Evolutionary conservation across 2,329 filamentous ascomycete species (phyloP).

Genomic region (Ophiostoma pallidulum): DNA sequence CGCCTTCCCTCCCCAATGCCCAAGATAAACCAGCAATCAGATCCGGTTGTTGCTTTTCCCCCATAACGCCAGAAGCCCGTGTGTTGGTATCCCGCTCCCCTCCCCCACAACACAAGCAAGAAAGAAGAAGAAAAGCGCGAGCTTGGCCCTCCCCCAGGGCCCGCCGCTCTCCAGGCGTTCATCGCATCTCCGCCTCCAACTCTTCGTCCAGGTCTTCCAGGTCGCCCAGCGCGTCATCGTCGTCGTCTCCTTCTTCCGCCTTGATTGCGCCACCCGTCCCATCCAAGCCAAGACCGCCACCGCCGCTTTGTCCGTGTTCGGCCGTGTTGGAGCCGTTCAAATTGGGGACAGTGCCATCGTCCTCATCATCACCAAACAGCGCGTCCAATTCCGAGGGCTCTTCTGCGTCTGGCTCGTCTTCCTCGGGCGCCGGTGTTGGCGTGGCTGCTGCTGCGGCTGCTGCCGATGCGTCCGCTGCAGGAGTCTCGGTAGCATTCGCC

Average conservation of each 20-base stretch:
- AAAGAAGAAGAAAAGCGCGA: too few species aligned
- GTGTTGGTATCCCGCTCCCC: too few species aligned
- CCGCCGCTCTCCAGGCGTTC: too few species aligned
- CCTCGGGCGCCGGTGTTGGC: background rate
- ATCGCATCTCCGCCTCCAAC: background rate
- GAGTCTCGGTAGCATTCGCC: background rate
- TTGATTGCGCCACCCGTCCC: background rate
- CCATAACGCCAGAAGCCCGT: too few species aligned
- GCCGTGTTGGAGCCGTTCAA: too few species aligned
- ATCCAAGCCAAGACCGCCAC: too few species aligned
- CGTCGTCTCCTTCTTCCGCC: background rate
- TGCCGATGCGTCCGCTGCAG: background rate
- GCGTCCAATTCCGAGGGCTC: slow-evolving; percentile 4
- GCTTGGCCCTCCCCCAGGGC: too few species aligned
- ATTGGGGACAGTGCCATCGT: background rate
- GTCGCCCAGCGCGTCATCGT: background rate
- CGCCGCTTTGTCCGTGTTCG: too few species aligned
- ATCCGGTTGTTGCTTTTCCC: too few species aligned
- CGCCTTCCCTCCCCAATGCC: too few species aligned
- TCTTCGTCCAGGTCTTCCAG: background rate
- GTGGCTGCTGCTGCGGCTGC: background rate
- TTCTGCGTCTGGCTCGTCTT: slow-evolving; percentile 6
- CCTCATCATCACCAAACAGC: slow-evolving; percentile 11
- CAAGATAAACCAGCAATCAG: too few species aligned
- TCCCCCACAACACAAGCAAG: too few species aligned